These are phyloP conservation scores for Syzygium aqueum DNA, from an alignment of 345 rosid species.

Conservation along the genomic window DNA sequence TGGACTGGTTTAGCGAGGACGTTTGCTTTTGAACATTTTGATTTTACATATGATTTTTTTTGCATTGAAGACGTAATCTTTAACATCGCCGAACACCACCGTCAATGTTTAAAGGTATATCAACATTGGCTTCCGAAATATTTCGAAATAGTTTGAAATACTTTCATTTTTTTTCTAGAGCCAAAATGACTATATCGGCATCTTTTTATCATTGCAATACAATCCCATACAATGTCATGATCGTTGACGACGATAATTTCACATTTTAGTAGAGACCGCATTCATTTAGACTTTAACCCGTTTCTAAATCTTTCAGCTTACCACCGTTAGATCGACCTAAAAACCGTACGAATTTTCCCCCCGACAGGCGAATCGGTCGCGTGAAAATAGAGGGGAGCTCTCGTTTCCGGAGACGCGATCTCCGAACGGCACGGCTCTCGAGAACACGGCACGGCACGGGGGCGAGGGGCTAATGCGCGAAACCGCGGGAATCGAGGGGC, in stretches of 20 bases:
- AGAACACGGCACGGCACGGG: background rate
- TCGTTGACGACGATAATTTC: too few relatives aligned
- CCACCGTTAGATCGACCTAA: too few relatives aligned
- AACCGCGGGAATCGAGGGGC: background rate
- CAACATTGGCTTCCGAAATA: background rate
- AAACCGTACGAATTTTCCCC: too few relatives aligned
- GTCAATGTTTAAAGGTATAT: background rate
- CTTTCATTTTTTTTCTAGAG: background rate
- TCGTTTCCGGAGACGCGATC: background rate
- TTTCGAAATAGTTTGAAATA: background rate
- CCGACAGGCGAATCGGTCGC: background rate
- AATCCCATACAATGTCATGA: background rate
- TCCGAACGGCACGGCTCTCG: background rate
- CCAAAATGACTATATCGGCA: background rate
- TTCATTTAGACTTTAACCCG: too few relatives aligned
- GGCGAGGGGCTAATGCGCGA: background rate
- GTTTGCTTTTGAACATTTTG: background rate
- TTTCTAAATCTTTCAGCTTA: too few relatives aligned
- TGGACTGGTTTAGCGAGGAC: background rate
- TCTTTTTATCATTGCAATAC: rapidly evolving
- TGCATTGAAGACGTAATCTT: background rate
- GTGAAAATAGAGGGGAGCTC: background rate
- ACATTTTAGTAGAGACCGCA: too few relatives aligned
- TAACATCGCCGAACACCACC: background rate
- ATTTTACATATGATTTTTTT: background rate